A percentile compares a stretch with the other conserved stretches of the same genome.
phyloP scores from a whole-genome alignment of 305 asterid species.

The Fraxinus nigra region DNA sequence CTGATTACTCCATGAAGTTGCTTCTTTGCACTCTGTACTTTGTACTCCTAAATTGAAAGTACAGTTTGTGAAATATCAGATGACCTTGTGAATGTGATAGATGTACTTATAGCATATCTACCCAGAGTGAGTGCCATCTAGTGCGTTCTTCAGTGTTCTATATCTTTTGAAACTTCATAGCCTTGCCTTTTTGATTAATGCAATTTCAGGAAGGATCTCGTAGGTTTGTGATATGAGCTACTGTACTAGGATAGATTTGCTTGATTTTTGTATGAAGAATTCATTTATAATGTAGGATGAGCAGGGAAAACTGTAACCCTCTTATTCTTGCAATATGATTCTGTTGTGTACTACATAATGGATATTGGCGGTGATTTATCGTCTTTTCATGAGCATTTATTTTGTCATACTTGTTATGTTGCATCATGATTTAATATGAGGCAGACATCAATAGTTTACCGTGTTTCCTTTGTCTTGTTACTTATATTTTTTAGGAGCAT shows the following conservation, averaged over 20 bases:
- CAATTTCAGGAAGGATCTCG: not conserved
- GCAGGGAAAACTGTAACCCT: not conserved
- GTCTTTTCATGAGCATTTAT: conserved; percentile 4
- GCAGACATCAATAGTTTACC: not conserved
- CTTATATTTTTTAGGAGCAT: not conserved
- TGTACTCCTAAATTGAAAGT: not conserved
- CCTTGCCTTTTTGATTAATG: not conserved
- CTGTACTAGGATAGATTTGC: not conserved
- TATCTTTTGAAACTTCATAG: not conserved
- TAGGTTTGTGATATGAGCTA: not conserved
- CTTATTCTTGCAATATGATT: not conserved
- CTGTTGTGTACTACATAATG: not conserved
- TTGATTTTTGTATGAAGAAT: not conserved
- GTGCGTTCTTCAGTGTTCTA: not conserved
- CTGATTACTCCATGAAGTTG: not conserved
- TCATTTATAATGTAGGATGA: not conserved
- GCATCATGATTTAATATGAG: not conserved
- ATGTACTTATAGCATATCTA: not conserved
- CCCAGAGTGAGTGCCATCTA: not conserved
- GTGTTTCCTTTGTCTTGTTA: not conserved
- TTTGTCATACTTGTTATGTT: conserved; percentile 1
- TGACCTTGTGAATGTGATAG: not conserved
- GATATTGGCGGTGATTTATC: not conserved
- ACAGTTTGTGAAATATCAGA: not conserved
- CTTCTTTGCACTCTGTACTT: not conserved